Base-by-base conservation (phyloP, 805 yeast species). In the Cyberlindnera mrakii region DNA sequence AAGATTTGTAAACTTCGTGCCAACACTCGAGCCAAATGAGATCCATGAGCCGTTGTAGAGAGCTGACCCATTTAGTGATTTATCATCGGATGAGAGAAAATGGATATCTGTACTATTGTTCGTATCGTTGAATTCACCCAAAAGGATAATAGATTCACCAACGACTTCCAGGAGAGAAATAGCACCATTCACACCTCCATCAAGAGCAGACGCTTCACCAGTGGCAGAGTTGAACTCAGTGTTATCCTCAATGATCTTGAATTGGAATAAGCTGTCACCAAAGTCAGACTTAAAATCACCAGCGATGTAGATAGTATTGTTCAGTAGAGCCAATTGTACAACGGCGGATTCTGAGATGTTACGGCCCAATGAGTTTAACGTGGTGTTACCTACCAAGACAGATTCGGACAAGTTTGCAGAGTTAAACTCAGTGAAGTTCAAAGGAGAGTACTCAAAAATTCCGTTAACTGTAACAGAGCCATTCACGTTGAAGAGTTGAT, bases 401-500 rank as follows among this genome's bases (percentile, higher is more conserved):
- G 52, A 43, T 32, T 53, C 49, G 18, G 47, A 20, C 45, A 56
- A 42, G 30, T 63, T 50, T 9, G 63, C 53, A 33, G 57, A 51
- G 13, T 62, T 55, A 20, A 60, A 50, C 11, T 54, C 48, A 5
- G 82, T 66, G 59, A 85, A 87, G 59, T 89, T 89, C 3, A 75
- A 62, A 31, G 80, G 64, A 1, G 87, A 80, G 61, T 82, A 93
- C 64, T 91, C 96, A 57, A 91, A 87, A 17, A 91, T 54, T 9
- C 95, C 96, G 59, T 85, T 84, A 40, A 90, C 59, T 2, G 69
- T 55, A 30, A 79, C 45, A 1, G 68, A 54, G 1, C 66, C 60
- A 40, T 65, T 62, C 6, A 66, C 51, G 33, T 53, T 49, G 16
- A 48, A 53, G 39, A 70, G 47, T 10, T 47, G 60, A 53, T 76